phyloP scores from a whole-genome alignment of 768 basidiomycete species.

The Lactifluus subvellereus region DNA sequence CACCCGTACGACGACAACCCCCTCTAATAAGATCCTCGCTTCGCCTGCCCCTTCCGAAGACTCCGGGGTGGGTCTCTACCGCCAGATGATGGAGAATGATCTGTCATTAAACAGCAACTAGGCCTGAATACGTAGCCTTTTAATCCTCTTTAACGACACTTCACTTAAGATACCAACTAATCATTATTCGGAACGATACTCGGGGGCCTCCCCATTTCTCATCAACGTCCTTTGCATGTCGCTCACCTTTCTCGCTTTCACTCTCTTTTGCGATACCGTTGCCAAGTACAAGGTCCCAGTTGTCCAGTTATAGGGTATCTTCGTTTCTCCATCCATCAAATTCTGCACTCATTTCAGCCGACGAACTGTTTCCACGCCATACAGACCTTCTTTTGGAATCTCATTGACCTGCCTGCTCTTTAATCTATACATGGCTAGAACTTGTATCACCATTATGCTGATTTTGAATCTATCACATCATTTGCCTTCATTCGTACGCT shows the following conservation, averaged over 20 bases:
- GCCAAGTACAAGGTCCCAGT: constrained; percentile 16
- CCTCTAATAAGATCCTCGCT: constrained; percentile 42
- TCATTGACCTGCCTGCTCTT: constrained; percentile 26
- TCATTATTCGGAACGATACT: constrained; percentile 25
- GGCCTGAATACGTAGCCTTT: constrained; percentile 22
- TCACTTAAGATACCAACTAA: constrained; percentile 21
- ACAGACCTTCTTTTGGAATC: constrained; percentile 22
- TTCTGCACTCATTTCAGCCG: constrained; percentile 22
- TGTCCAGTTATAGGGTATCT: constrained; percentile 8
- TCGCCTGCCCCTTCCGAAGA: constrained; percentile 78
- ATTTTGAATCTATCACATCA: constrained; percentile 17
- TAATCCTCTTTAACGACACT: constrained; percentile 23
- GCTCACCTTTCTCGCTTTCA: constrained; percentile 14
- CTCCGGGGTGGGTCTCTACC: constrained; percentile 79
- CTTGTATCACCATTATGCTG: constrained; percentile 32
- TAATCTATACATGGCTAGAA: constrained; percentile 29
- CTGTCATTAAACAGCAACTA: constrained; percentile 47
- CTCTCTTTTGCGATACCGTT: constrained; percentile 25
- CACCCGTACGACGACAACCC: constrained; percentile 33
- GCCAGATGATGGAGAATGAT: constrained; percentile 73
- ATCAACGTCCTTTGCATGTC: constrained; percentile 24
- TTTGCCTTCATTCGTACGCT: constrained; percentile 49
- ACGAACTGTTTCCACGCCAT: constrained; percentile 20
- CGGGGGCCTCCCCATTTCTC: constrained; percentile 25
- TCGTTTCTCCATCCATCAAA: constrained; percentile 12